These are phyloP conservation scores for Nissolia schottii DNA, from an alignment of 306 rosid species.

Conservation along the genomic window DNA sequence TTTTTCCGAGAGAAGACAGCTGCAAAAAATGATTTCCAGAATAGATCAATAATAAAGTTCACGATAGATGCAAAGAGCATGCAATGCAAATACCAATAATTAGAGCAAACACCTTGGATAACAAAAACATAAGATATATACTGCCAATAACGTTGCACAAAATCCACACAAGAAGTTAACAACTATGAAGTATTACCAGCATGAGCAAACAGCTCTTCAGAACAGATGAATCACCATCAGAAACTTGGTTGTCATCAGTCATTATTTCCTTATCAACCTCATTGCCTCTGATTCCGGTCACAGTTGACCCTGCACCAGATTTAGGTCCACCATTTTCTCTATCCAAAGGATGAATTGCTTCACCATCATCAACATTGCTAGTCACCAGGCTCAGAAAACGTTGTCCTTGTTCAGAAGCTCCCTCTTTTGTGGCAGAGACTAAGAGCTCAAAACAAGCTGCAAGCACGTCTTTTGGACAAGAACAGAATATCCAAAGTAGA, in stretches of 20 bases:
- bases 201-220: constrained; percentile 60
- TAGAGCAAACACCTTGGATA: not conserved
- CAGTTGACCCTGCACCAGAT: constrained; percentile 28
- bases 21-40: not conserved
- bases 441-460: constrained; percentile 80
- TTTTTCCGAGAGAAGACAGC: not conserved
- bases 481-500: constrained; percentile 65
- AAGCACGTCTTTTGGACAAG: constrained; percentile 65
- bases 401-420: constrained; percentile 45
- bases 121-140: constrained; percentile 9
- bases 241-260: constrained; percentile 34
- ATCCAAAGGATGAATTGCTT: constrained; percentile 27
- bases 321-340: constrained; percentile 33
- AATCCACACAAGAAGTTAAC: not conserved
- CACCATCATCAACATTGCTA: constrained; percentile 37
- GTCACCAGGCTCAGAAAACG: constrained; percentile 57
- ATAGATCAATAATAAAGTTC: constrained; percentile 4
- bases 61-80: not conserved
- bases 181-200: constrained; percentile 52
- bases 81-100: not conserved
- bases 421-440: constrained; percentile 49
- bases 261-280: constrained; percentile 33
- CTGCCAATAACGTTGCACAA: not conserved
- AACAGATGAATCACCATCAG: constrained; percentile 30
- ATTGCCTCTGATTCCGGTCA: constrained; percentile 25